Conservation (phyloP, 2,329 filamentous ascomycete genomes). For the Alternaria rosae region DNA sequence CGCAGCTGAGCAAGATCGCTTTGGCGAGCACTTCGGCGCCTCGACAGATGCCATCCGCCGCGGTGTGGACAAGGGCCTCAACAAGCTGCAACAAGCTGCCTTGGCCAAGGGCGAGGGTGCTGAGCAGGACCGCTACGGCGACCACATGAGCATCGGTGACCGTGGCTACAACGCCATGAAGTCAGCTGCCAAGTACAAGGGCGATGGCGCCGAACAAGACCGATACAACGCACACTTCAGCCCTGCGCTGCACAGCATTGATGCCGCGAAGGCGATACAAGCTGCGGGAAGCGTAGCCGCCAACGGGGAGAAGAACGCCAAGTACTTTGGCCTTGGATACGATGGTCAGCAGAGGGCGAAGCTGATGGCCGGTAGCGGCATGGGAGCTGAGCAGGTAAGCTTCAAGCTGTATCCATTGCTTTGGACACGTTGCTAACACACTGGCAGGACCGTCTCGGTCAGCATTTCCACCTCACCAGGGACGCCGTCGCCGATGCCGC, state of each 20-base stretch:
- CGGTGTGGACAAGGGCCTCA: conserved; percentile 29
- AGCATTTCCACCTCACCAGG: conserved; percentile 37
- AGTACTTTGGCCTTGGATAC: conserved; percentile 37
- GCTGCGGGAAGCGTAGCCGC: conserved; percentile 34
- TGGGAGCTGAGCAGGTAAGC: conserved; percentile 46
- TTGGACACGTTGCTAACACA: conserved; percentile 8
- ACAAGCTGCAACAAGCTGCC: conserved; percentile 27
- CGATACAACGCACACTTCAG: conserved; percentile 42
- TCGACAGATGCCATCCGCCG: conserved; percentile 29
- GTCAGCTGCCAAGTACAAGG: conserved; percentile 29
- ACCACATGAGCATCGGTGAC: conserved; percentile 26
- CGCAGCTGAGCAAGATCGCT: conserved; percentile 45
- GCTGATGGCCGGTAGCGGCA: conserved; percentile 38
- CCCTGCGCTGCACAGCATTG: conserved; percentile 25
- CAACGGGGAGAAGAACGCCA: conserved; percentile 34
- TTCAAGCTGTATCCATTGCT: neutral
- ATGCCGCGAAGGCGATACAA: conserved; percentile 34
- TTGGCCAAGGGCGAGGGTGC: conserved; percentile 23
- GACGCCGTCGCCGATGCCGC: conserved; percentile 33
- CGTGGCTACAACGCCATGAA: conserved; percentile 18
- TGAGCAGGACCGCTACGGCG: conserved; percentile 36
- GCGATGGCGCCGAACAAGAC: conserved; percentile 43
- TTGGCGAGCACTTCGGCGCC: conserved; percentile 36
- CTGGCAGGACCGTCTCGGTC: conserved; percentile 38
- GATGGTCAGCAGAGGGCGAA: conserved; percentile 43